Percentiles rank a stretch among this genome's conserved stretches.
These are phyloP conservation scores for Ophiocordyceps camponoti-leonardi DNA, from an alignment of 2,329 filamentous ascomycete species.

Conservation along the genomic window DNA sequence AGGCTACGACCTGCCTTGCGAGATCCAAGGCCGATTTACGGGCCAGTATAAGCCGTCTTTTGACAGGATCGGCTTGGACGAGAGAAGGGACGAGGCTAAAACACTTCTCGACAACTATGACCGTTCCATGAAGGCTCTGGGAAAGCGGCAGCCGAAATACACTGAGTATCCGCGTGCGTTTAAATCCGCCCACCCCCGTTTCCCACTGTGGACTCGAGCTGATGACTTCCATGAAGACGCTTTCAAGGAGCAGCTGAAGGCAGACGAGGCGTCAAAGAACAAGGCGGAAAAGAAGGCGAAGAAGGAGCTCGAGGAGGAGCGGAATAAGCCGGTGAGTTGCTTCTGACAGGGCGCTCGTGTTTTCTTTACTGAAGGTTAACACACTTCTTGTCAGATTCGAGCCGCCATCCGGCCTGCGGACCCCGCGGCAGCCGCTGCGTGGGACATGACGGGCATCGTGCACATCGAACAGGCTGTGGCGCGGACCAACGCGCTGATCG, in stretches of 20 bases:
- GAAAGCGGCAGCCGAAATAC: slow-evolving; percentile 26
- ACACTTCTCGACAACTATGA: slow-evolving; percentile 22
- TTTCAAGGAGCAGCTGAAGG: slow-evolving; percentile 28
- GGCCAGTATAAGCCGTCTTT: slow-evolving; percentile 21
- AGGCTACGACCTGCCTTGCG: slow-evolving; percentile 21
- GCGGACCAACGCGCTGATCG: slow-evolving; percentile 21
- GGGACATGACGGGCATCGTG: slow-evolving; percentile 35
- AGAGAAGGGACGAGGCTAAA: slow-evolving; percentile 22
- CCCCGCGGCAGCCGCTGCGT: slow-evolving; percentile 28
- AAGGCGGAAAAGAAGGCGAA: slow-evolving; percentile 28
- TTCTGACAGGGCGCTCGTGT: not conserved
- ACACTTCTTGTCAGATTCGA: slow-evolving; percentile 18
- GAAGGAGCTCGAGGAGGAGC: slow-evolving; percentile 22
- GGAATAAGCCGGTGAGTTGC: slow-evolving; percentile 19
- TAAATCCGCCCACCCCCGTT: not conserved
- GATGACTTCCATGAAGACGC: slow-evolving; percentile 11
- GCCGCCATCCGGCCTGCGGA: slow-evolving; percentile 25
- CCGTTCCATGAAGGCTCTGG: slow-evolving; percentile 21
- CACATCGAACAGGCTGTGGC: slow-evolving; percentile 24
- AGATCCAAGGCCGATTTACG: slow-evolving; percentile 25
- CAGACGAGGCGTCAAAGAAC: slow-evolving; percentile 26
- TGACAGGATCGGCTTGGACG: slow-evolving; percentile 22
- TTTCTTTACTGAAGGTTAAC: not conserved
- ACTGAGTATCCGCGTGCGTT: slow-evolving; percentile 25
- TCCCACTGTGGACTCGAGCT: too few relatives aligned